Conservation (phyloP, 345 rosid genomes). For the Citropsis articulata region DNA sequence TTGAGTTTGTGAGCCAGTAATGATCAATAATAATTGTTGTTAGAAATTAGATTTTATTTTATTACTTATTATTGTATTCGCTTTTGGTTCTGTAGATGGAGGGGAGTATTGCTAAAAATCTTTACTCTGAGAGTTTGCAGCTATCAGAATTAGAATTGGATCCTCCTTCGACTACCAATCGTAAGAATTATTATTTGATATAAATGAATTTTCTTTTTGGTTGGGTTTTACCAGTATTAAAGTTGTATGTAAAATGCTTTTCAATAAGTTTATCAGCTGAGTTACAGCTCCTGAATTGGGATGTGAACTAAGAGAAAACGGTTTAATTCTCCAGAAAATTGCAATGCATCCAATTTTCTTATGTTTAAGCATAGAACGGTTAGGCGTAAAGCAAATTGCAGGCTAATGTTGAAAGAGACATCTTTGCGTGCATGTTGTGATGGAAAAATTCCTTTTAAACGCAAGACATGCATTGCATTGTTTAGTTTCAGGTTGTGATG, state of each 20-base stretch:
- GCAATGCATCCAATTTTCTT: background rate
- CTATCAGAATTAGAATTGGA: slow-evolving; percentile 27
- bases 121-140: slow-evolving; percentile 46
- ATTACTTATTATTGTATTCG: background rate
- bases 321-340: background rate
- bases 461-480: background rate
- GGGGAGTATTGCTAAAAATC: slow-evolving; percentile 42
- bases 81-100: slow-evolving; percentile 33
- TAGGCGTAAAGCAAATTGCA: background rate
- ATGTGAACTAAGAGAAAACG: background rate
- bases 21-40: no score
- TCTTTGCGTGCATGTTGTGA: background rate
- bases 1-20: no score
- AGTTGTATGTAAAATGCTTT: background rate
- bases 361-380: background rate
- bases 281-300: background rate
- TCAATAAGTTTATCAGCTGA: background rate
- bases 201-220: background rate
- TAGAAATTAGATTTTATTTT: no score
- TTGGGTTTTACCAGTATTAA: no score
- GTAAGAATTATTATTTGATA: background rate
- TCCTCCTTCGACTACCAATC: background rate
- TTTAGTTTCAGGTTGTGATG: slow-evolving; percentile 27
- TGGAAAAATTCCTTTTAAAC: background rate
- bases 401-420: background rate